A percentile compares a stretch with the other conserved stretches of the same genome.
These are phyloP conservation scores for Exophiala alcalophila DNA, from an alignment of 2,329 filamentous ascomycete species.

Conservation along the genomic window DNA sequence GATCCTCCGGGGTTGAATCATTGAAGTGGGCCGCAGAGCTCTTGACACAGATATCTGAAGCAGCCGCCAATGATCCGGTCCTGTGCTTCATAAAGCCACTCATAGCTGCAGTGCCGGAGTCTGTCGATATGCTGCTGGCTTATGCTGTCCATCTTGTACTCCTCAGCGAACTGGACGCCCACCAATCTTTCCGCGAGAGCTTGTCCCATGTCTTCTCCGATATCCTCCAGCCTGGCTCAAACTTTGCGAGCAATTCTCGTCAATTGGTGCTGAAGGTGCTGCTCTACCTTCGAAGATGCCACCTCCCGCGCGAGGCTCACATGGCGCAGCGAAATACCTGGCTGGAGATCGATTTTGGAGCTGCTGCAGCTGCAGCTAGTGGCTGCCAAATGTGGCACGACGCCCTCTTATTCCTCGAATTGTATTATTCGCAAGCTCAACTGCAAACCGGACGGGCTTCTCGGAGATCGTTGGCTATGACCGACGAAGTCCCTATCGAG, in stretches of 20 bases:
- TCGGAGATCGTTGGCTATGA: slow-evolving; percentile 63
- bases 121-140: slow-evolving; percentile 73
- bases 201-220: slow-evolving; percentile 62
- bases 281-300: slow-evolving; percentile 83
- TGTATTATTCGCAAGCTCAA: slow-evolving; percentile 57
- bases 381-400: slow-evolving; percentile 82
- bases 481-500: slow-evolving; percentile 57
- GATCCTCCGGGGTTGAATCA: not conserved
- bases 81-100: slow-evolving; percentile 66
- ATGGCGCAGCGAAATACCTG: slow-evolving; percentile 76
- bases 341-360: slow-evolving; percentile 76
- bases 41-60: slow-evolving; percentile 60
- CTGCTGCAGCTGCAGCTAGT: slow-evolving; percentile 68
- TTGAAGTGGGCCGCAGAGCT: slow-evolving; percentile 60
- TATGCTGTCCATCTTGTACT: slow-evolving; percentile 83
- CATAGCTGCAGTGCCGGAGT: slow-evolving; percentile 61
- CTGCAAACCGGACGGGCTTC: slow-evolving; percentile 47
- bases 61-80: slow-evolving; percentile 62
- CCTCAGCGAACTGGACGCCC: slow-evolving; percentile 57
- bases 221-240: slow-evolving; percentile 33
- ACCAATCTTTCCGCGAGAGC: slow-evolving; percentile 62
- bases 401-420: slow-evolving; percentile 78
- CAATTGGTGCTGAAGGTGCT: slow-evolving; percentile 74
- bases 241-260: slow-evolving; percentile 57
- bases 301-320: slow-evolving; percentile 69